These are phyloP conservation scores for Candida adriatica DNA, from an alignment of 805 yeast species.

Conservation along the genomic window DNA sequence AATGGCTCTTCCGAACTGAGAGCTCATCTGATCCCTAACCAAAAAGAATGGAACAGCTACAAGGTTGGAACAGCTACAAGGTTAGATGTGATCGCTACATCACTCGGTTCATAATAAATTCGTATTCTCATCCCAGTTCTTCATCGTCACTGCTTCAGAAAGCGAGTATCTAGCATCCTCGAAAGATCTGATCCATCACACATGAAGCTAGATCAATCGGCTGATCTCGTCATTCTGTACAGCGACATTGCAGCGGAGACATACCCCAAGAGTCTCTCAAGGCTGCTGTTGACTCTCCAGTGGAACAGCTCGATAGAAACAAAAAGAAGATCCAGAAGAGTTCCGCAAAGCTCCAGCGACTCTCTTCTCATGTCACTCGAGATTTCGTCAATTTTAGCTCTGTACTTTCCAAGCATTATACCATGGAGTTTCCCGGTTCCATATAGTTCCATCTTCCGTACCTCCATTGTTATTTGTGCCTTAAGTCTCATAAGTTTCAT, in stretches of 20 bases:
- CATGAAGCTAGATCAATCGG: no score
- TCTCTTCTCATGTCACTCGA: constrained; percentile 6
- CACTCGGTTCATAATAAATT: no score
- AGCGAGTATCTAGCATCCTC: no score
- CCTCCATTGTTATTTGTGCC: constrained; percentile 5
- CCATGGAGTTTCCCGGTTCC: constrained; percentile 1
- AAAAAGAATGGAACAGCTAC: no score
- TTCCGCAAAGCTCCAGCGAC: constrained; percentile 11
- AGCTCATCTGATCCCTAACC: no score
- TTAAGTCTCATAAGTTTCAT: constrained; percentile 5
- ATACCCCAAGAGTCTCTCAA: constrained; percentile 13
- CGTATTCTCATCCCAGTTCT: no score
- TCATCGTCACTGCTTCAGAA: no score
- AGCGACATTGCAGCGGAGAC: constrained; percentile 13
- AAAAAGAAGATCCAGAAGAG: constrained; percentile 16
- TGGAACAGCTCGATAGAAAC: constrained; percentile 15
- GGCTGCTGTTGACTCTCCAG: constrained; percentile 9
- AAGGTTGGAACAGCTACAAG: no score
- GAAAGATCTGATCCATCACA: no score
- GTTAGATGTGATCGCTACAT: no score
- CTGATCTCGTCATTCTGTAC: constrained; percentile 12
- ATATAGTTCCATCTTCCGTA: constrained; percentile 5
- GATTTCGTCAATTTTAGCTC: constrained; percentile 8
- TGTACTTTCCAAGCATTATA: constrained; percentile 13
- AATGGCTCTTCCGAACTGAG: no score